A percentile compares a stretch with the other conserved stretches of the same genome.
Evolutionary conservation across 176 grass and related monocot genomes (phyloP).

Genomic region (Oryza meyeriana): DNA sequence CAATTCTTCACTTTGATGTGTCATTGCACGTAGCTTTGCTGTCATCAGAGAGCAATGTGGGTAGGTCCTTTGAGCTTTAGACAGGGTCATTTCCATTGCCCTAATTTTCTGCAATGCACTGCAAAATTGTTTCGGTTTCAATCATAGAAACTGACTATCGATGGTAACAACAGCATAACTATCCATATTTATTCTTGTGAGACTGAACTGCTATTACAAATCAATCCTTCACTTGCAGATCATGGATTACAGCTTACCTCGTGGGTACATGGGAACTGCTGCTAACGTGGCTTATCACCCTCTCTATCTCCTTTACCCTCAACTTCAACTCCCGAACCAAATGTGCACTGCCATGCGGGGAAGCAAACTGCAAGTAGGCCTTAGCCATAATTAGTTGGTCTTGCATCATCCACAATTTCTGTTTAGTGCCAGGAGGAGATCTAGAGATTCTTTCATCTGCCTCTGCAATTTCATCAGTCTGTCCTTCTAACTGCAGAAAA

Average conservation of each 20-base stretch:
- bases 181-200: not conserved
- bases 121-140: constrained; percentile 38
- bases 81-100: constrained; percentile 66
- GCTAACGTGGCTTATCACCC: constrained; percentile 50
- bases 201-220: not conserved
- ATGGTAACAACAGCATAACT: not conserved
- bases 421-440: constrained; percentile 32
- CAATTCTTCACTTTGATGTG: constrained; percentile 71
- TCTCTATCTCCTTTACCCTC: constrained; percentile 81
- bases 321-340: constrained; percentile 66
- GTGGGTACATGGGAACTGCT: constrained; percentile 44
- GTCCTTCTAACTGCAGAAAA: constrained; percentile 38
- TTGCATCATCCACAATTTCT: constrained; percentile 85
- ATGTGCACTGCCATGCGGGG: constrained; percentile 45
- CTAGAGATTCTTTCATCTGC: constrained; percentile 41
- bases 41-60: constrained; percentile 68
- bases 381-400: constrained; percentile 77
- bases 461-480: constrained; percentile 31
- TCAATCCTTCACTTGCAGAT: not conserved
- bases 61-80: constrained; percentile 53
- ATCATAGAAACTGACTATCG: constrained; percentile 12
- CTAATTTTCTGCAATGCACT: constrained; percentile 84
- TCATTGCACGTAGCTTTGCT: constrained; percentile 73
- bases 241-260: constrained; percentile 45
- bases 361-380: constrained; percentile 64